Percentiles rank a stretch among this genome's conserved stretches.
phyloP scores from a whole-genome alignment of 805 yeast genomes.

The Brettanomyces naardenensis region DNA sequence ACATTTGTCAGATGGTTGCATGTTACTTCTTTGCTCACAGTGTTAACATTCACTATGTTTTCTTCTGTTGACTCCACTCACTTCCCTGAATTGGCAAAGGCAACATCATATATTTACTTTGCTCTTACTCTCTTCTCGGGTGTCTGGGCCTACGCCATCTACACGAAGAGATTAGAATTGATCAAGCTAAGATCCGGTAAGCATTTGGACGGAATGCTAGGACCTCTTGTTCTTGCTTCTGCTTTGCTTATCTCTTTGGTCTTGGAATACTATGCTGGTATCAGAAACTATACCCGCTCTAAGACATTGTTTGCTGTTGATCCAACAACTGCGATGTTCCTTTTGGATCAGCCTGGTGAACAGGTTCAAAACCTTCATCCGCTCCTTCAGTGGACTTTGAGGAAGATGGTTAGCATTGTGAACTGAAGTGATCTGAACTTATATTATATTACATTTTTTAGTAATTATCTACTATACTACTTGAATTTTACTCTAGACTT shows the following conservation, averaged over 20 bases:
- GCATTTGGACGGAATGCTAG: slow-evolving; percentile 84
- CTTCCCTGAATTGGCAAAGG: slow-evolving; percentile 53
- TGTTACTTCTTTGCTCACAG: slow-evolving; percentile 76
- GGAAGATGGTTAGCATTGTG: slow-evolving; percentile 19
- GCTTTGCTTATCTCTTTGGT: slow-evolving; percentile 61
- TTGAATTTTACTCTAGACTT: not conserved
- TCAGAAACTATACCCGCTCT: slow-evolving; percentile 24
- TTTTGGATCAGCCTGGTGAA: slow-evolving; percentile 5
- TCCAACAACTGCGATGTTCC: not conserved
- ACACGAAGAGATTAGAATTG: slow-evolving; percentile 58
- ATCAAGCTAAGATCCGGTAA: slow-evolving; percentile 77
- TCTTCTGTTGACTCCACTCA: slow-evolving; percentile 64
- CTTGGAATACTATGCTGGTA: slow-evolving; percentile 67
- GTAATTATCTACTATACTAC: not conserved
- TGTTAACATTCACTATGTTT: slow-evolving; percentile 75
- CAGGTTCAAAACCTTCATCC: slow-evolving; percentile 21
- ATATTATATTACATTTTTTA: not conserved
- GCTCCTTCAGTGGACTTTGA: slow-evolving; percentile 15
- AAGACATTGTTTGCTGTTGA: slow-evolving; percentile 3
- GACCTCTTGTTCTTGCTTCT: slow-evolving; percentile 73
- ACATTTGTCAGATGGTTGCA: slow-evolving; percentile 95
- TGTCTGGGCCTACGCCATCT: slow-evolving; percentile 81
- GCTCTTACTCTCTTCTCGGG: slow-evolving; percentile 76
- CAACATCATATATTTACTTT: slow-evolving; percentile 74
- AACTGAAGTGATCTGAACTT: slow-evolving; percentile 8